Base-by-base conservation (phyloP, 2,329 filamentous ascomycete species). In the Cytospora paraplurivora region DNA sequence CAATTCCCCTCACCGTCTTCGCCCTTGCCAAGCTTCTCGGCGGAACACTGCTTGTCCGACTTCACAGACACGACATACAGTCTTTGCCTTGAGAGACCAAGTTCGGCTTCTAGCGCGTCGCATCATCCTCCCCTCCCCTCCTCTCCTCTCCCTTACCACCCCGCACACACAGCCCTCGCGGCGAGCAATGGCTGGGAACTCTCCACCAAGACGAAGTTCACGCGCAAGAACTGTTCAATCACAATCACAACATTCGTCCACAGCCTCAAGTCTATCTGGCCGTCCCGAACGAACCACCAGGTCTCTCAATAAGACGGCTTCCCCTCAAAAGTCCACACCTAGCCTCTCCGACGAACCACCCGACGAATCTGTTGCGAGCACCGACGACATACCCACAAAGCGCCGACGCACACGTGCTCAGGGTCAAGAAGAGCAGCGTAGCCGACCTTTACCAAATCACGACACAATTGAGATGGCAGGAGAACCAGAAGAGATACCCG, bases 201-300 rank as follows among this genome's bases (percentile, higher is more conserved):
- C 90, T 74, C 64, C 64, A 64, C 91, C 91, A 76, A 90, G 94
- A 79, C 91, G 94, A 76, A 97, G 93, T 73, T 95, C 93, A 77
- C 89, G 94, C 84, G 92, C 92, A 81, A 91, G 92, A 78, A 86
- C 85, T 75, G 87, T 87, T 71, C 90, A 93, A 81, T 85, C 88
- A 72, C 85, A 87, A 78, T 87, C 64, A 47, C 88, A 92, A 15
- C 62, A 64, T 71, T 92, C 90, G 67, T 92, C 90, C 67, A 87
- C 89, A 57, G 88, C 92, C 50, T 93, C 88, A 65, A 90, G 89
- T 72, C 88, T 90, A 50, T 93, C 91, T 66, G 85, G 84, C 70
- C 91, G 91, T 72, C 83, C 83, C 66, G 92, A 96, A 71, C 87
- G 92, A 75, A 86, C 81, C 73, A 90, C 89, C 57, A 85, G 90